Base-by-base conservation (phyloP, 2,329 filamentous ascomycete species). In the Scedosporium boydii region DNA sequence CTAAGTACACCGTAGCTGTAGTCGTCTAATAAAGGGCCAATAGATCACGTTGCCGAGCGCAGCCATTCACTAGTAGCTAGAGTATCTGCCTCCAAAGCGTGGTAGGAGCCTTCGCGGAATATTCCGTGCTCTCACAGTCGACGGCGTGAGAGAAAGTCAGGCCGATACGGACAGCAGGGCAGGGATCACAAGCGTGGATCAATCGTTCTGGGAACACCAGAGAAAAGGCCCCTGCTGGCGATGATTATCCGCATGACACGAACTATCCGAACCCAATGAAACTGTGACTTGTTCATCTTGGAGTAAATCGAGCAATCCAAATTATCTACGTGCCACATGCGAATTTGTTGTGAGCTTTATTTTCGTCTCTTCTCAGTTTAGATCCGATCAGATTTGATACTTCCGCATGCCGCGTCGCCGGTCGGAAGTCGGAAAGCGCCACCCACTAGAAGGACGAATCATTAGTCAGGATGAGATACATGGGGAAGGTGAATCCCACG, bases 191-290 rank as follows among this genome's bases (percentile, higher is more conserved):
- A 48, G 21, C 44, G 44, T 23, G 51, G 23, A 55, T 55, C 51
- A 29, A 27, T 55, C 51, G 23, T 55, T 23, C 51, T 10, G 12
- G 51, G 51, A 4, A 55, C 51, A 23, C 51, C 18, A 23, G 51
- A 55, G 23, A 1, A 55, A 55, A 14, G 51, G 23, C n/a, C 51
- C 23, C 51, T 23, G 18, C 12, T 18, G 23, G 18, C 23, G 18
- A 23, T 55, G 51, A 55, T 55, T 55, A 55, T 55, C 51, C 51
- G 51, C 51, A 55, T 55, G 51, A 55, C 51, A 48, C 44, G 29
- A 55, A 27, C 18, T 55, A 23, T 27, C 51, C 51, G 51, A 55
- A 55, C 10, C 23, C 12, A 55, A 55, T 55, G 23, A 55, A 55
- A 55, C 51, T 55, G 51, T 7, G 51, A 12, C 51, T 27, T 55